phyloP scores from a whole-genome alignment of 2,329 filamentous ascomycete genomes.

The Chlorencoelia australis region DNA sequence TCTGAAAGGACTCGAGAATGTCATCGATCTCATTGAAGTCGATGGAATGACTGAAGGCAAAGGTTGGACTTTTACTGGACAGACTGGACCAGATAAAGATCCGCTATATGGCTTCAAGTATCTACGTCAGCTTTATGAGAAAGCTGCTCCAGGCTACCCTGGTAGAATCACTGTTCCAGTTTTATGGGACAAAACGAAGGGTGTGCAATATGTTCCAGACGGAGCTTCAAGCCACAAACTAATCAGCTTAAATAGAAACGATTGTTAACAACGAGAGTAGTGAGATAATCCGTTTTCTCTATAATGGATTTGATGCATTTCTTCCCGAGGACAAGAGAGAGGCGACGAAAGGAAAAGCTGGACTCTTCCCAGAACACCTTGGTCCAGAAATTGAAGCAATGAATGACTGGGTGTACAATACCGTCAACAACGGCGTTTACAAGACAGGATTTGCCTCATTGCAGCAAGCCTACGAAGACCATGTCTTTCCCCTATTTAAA shows the following conservation, averaged over 20 bases:
- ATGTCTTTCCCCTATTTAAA: conserved; percentile 59
- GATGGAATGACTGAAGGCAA: conserved; percentile 5
- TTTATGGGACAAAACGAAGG: conserved; percentile 49
- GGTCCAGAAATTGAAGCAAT: conserved; percentile 27
- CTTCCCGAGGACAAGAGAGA: conserved; percentile 5
- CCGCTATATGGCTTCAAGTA: conserved; percentile 39
- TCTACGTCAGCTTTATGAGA: conserved; percentile 55
- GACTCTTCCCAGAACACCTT: conserved; percentile 4
- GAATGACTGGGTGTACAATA: conserved; percentile 69
- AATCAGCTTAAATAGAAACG: no score
- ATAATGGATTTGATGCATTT: conserved; percentile 37
- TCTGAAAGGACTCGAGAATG: conserved; percentile 80
- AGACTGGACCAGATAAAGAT: conserved; percentile 4
- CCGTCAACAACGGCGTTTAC: conserved; percentile 60
- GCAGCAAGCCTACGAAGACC: conserved; percentile 69
- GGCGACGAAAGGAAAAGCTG: conserved; percentile 1
- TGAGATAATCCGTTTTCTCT: conserved; percentile 75
- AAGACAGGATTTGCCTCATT: conserved; percentile 74
- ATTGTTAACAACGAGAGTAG: conserved; percentile 73
- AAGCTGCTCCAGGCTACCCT: conserved; percentile 49
- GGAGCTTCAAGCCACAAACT: no score
- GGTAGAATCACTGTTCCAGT: conserved; percentile 59
- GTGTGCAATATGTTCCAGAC: no score
- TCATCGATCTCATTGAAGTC: conserved; percentile 28
- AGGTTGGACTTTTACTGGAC: conserved; percentile 12